A percentile compares a stretch with the other conserved stretches of the same genome.
These are phyloP conservation scores for Teunomyces funiuensis DNA, from an alignment of 805 yeast genomes.

Conservation along the genomic window DNA sequence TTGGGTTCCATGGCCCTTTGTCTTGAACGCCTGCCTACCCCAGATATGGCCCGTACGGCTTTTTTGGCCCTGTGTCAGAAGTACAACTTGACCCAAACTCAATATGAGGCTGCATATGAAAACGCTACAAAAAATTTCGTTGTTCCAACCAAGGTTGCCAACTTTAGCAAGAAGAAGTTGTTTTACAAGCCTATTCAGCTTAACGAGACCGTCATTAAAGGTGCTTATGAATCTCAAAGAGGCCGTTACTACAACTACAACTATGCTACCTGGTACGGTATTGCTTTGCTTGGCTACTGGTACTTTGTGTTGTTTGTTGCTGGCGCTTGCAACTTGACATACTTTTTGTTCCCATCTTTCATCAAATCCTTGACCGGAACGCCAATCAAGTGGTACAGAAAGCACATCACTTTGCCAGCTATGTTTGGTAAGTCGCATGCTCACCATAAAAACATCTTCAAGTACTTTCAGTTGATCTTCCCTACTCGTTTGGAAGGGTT, in stretches of 20 bases:
- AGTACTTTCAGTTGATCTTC: slow-evolving; percentile 24
- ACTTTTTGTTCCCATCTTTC: slow-evolving; percentile 22
- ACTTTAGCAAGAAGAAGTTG: slow-evolving; percentile 4
- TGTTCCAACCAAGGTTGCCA: slow-evolving; percentile 25
- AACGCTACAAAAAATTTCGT: slow-evolving; percentile 45
- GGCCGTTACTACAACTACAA: slow-evolving; percentile 34
- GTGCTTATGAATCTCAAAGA: slow-evolving; percentile 26
- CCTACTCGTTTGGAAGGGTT: slow-evolving; percentile 57
- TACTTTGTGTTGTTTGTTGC: slow-evolving; percentile 29
- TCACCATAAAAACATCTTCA: slow-evolving; percentile 12
- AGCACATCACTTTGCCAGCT: slow-evolving; percentile 35
- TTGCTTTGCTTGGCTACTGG: slow-evolving; percentile 31
- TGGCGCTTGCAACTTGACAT: slow-evolving; percentile 30
- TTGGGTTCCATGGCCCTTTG: slow-evolving; percentile 41
- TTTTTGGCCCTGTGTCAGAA: slow-evolving; percentile 19
- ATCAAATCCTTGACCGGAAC: slow-evolving; percentile 27
- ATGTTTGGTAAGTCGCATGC: slow-evolving; percentile 26
- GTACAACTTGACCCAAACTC: slow-evolving; percentile 26
- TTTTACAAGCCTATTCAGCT: slow-evolving; percentile 37
- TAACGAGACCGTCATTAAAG: slow-evolving; percentile 20
- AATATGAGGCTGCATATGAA: slow-evolving; percentile 34
- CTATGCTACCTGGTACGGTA: slow-evolving; percentile 39
- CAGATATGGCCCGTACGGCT: slow-evolving; percentile 9
- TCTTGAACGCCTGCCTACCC: slow-evolving; percentile 23
- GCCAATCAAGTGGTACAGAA: slow-evolving; percentile 21